Percentiles rank a stretch among this genome's conserved stretches.
Conservation (phyloP, 176 grass and related monocot genomes). For the Phragmites australis region DNA sequence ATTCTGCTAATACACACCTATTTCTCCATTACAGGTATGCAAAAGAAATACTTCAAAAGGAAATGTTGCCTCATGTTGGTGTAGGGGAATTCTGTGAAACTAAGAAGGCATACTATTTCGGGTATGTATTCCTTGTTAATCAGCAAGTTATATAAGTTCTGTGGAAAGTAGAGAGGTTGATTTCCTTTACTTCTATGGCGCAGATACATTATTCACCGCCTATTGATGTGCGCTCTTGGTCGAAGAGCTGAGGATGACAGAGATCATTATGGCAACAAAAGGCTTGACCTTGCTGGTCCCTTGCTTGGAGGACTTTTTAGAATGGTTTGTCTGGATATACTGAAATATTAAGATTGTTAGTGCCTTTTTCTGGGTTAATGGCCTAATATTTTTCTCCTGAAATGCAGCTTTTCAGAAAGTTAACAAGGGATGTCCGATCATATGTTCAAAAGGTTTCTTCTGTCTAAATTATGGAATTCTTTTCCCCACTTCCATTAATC, state of each 20-base stretch:
- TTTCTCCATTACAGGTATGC: conserved; percentile 58
- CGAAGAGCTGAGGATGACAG: conserved; percentile 96
- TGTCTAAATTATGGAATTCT: conserved; percentile 17
- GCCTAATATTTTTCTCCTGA: conserved; percentile 14
- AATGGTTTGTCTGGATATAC: conserved; percentile 72
- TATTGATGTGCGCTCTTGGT: conserved; percentile 91
- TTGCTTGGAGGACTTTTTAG: conserved; percentile 91
- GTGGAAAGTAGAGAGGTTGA: conserved; percentile 23
- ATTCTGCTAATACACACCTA: conserved; percentile 1
- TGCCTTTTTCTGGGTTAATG: conserved; percentile 17
- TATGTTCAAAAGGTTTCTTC: conserved; percentile 95
- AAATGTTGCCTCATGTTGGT: conserved; percentile 99
- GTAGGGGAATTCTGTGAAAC: conserved; percentile 98
- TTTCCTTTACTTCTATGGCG: conserved; percentile 35
- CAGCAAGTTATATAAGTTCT: conserved; percentile 16
- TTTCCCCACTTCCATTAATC: not conserved
- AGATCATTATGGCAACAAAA: conserved; percentile 99
- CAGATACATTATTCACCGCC: conserved; percentile 99
- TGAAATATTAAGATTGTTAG: conserved; percentile 13
- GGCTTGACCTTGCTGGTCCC: conserved; percentile 97
- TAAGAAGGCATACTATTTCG: conserved; percentile 99
- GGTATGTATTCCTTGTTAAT: conserved; percentile 48
- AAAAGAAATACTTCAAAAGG: conserved; percentile 99
- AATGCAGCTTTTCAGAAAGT: conserved; percentile 94
- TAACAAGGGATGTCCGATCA: conserved; percentile 95